Percentiles rank a stretch among this genome's conserved stretches.
Conservation (phyloP, 805 yeast genomes). For the Wickerhamiella shivajii region DNA sequence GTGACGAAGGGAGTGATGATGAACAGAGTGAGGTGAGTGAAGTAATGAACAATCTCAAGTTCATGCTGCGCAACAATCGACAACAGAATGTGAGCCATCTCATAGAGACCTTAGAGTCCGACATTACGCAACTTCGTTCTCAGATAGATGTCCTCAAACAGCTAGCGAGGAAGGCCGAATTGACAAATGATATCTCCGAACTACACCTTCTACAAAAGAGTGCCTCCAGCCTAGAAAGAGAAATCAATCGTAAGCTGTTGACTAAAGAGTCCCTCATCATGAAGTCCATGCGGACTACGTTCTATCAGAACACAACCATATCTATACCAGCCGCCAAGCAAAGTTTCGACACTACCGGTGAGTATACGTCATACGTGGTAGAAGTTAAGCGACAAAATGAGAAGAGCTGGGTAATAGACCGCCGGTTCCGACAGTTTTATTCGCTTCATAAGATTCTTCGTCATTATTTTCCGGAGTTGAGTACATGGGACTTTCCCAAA, state of each 20-base stretch:
- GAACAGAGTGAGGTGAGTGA: constrained; percentile 9
- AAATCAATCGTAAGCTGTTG: constrained; percentile 56
- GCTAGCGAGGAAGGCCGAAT: constrained; percentile 63
- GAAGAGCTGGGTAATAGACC: constrained; percentile 77
- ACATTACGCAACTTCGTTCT: constrained; percentile 41
- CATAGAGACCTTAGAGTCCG: constrained; percentile 52
- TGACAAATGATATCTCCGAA: constrained; percentile 63
- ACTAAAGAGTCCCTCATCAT: constrained; percentile 69
- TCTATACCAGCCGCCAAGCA: constrained; percentile 35
- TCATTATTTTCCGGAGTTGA: constrained; percentile 36
- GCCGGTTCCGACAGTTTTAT: constrained; percentile 75
- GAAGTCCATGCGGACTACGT: constrained; percentile 66
- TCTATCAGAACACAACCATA: constrained; percentile 35
- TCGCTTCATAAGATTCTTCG: constrained; percentile 52
- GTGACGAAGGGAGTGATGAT: constrained; percentile 16
- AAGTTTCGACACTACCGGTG: constrained; percentile 37
- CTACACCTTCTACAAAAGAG: constrained; percentile 56
- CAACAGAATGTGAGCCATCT: constrained; percentile 49
- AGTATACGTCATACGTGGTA: constrained; percentile 55
- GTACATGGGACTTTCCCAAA: constrained; percentile 36
- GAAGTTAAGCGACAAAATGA: constrained; percentile 44
- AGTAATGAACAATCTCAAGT: constrained; percentile 4
- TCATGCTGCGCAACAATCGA: constrained; percentile 11
- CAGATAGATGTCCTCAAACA: constrained; percentile 56
- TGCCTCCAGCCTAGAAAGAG: constrained; percentile 47